Percentiles rank a stretch among this genome's conserved stretches.
phyloP scores from a whole-genome alignment of 352 stramenopile species.

The Phytophthora brassicae region DNA sequence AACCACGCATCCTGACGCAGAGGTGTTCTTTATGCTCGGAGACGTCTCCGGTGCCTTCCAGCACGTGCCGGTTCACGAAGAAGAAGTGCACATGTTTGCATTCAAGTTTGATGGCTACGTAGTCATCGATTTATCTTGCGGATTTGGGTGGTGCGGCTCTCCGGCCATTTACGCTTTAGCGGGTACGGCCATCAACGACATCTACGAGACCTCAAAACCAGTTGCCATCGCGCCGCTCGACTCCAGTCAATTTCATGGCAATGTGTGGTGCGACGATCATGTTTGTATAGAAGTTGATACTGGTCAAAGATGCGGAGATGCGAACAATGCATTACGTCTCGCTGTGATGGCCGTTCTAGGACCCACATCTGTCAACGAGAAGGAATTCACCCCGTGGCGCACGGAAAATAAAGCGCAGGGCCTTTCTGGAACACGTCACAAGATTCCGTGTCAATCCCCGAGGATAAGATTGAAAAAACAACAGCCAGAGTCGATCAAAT shows the following conservation, averaged over 20 bases:
- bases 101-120: conserved; percentile 12
- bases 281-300: neutral
- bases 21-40: conserved; percentile 13
- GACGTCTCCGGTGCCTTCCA: conserved; percentile 15
- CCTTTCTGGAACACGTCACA: neutral
- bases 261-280: neutral
- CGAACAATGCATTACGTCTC: neutral
- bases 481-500: too few relatives aligned
- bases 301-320: neutral
- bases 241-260: neutral
- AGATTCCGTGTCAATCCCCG: neutral
- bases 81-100: conserved; percentile 21
- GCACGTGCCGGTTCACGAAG: conserved; percentile 15
- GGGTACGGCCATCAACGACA: neutral
- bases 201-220: neutral
- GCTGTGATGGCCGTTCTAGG: neutral
- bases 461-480: neutral
- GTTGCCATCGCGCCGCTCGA: neutral
- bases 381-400: neutral
- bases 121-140: conserved; percentile 4
- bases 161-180: neutral
- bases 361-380: neutral
- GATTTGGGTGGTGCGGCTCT: neutral
- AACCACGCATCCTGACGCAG: neutral
- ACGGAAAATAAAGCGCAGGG: neutral